phyloP scores from a whole-genome alignment of 2,329 filamentous ascomycete species.

The Curvularia hawaiiensis region DNA sequence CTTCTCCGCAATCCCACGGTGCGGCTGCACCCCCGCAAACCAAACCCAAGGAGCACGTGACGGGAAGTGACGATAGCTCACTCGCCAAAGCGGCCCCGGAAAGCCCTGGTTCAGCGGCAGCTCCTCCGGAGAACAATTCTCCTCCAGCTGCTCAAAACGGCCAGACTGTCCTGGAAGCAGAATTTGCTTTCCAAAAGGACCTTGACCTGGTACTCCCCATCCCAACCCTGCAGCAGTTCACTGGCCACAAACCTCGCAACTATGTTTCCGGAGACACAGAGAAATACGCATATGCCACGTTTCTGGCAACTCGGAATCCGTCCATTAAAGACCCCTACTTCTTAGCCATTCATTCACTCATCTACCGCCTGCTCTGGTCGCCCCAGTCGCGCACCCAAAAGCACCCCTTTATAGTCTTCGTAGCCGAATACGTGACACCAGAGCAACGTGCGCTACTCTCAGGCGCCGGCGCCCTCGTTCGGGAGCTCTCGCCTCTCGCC shows the following conservation, averaged over 20 bases:
- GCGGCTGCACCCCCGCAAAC: not conserved
- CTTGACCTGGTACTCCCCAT: slow-evolving; percentile 32
- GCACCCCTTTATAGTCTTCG: slow-evolving; percentile 42
- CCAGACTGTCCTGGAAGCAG: slow-evolving; percentile 12
- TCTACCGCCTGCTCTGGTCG: slow-evolving; percentile 43
- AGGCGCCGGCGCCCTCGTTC: slow-evolving; percentile 42
- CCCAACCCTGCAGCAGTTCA: slow-evolving; percentile 20
- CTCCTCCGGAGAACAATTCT: not conserved
- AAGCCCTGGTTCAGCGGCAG: not conserved
- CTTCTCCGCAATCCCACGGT: not conserved
- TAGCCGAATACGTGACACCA: slow-evolving; percentile 39
- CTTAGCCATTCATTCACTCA: slow-evolving; percentile 40
- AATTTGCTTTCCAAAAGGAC: slow-evolving; percentile 36
- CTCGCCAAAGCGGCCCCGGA: not conserved
- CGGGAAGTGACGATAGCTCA: not conserved
- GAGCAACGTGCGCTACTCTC: slow-evolving; percentile 39
- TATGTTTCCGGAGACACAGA: slow-evolving; percentile 24
- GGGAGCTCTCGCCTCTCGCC: slow-evolving; percentile 35
- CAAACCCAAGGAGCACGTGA: not conserved
- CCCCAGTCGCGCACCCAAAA: slow-evolving; percentile 30
- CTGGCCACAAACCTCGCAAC: slow-evolving; percentile 30
- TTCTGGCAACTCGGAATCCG: slow-evolving; percentile 39
- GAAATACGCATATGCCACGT: slow-evolving; percentile 40
- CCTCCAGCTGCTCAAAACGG: not conserved
- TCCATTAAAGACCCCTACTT: slow-evolving; percentile 45